phyloP scores from a whole-genome alignment of 2,329 filamentous ascomycete species.

The Penicillium brevicompactum region DNA sequence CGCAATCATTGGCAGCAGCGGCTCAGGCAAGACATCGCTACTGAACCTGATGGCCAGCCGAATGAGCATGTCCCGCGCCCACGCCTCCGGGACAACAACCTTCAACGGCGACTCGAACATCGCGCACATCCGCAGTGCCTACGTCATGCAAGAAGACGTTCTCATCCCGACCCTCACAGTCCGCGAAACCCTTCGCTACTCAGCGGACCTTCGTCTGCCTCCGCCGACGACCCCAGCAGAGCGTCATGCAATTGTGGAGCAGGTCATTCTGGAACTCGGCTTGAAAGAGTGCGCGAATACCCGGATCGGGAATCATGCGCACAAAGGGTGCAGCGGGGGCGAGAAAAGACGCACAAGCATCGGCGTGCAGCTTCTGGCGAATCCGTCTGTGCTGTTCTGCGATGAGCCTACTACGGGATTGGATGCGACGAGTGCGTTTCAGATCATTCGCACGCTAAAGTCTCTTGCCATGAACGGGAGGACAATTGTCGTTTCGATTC shows the following conservation, averaged over 20 bases:
- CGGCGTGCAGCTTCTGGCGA: slow-evolving; percentile 76
- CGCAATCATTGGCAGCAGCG: slow-evolving; percentile 74
- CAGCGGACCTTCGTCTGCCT: slow-evolving; percentile 70
- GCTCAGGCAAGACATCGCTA: slow-evolving; percentile 72
- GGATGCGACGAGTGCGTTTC: slow-evolving; percentile 75
- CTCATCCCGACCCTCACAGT: slow-evolving; percentile 74
- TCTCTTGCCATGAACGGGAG: slow-evolving; percentile 67
- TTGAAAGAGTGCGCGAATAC: slow-evolving; percentile 78
- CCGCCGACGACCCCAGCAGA: slow-evolving; percentile 62
- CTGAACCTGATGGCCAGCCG: slow-evolving; percentile 72
- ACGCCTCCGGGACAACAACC: slow-evolving; percentile 55
- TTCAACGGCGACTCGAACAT: slow-evolving; percentile 64
- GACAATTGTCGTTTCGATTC: slow-evolving; percentile 73
- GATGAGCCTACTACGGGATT: slow-evolving; percentile 76
- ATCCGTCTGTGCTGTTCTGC: slow-evolving; percentile 75
- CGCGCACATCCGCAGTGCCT: slow-evolving; percentile 51
- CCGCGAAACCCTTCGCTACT: slow-evolving; percentile 72
- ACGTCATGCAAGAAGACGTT: slow-evolving; percentile 73
- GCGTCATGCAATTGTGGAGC: slow-evolving; percentile 67
- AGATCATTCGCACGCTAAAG: slow-evolving; percentile 71
- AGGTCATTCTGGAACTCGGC: slow-evolving; percentile 74
- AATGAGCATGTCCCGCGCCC: slow-evolving; percentile 59
- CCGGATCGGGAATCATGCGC: slow-evolving; percentile 68
- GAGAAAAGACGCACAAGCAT: slow-evolving; percentile 78
- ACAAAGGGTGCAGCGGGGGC: slow-evolving; percentile 76